These are phyloP conservation scores for Helenozyma baotianmanensis DNA, from an alignment of 805 yeast genomes.

Conservation along the genomic window DNA sequence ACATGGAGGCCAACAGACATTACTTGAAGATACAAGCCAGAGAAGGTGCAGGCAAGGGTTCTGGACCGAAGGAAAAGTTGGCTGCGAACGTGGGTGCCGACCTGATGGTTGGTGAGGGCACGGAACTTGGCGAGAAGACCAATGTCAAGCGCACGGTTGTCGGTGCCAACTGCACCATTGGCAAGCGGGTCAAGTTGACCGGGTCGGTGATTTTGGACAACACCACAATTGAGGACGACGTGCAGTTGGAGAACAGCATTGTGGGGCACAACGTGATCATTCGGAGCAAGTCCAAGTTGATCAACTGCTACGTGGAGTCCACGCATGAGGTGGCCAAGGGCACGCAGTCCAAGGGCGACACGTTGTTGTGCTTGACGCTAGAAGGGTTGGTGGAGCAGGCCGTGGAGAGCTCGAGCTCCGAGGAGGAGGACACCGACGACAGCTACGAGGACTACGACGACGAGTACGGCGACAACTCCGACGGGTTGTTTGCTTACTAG, in stretches of 20 bases:
- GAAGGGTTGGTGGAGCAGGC: slow-evolving; percentile 37
- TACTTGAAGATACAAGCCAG: slow-evolving; percentile 64
- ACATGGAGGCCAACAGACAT: slow-evolving; percentile 84
- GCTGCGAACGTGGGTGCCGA: slow-evolving; percentile 84
- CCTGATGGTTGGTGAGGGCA: slow-evolving; percentile 65
- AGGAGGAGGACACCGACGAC: slow-evolving; percentile 35
- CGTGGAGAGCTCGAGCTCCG: slow-evolving; percentile 38
- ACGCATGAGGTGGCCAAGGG: slow-evolving; percentile 62
- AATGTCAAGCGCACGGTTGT: slow-evolving; percentile 82
- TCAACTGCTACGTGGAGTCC: slow-evolving; percentile 84
- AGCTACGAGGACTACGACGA: slow-evolving; percentile 38
- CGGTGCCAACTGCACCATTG: slow-evolving; percentile 71
- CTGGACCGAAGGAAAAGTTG: slow-evolving; percentile 42
- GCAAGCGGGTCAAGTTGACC: slow-evolving; percentile 80
- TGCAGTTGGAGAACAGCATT: slow-evolving; percentile 77
- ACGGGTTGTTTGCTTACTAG: slow-evolving; percentile 44
- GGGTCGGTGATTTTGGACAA: slow-evolving; percentile 78
- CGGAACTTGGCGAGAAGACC: slow-evolving; percentile 75
- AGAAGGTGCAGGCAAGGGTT: slow-evolving; percentile 20
- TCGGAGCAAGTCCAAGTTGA: slow-evolving; percentile 58
- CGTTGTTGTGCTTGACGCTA: slow-evolving; percentile 41
- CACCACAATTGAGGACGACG: slow-evolving; percentile 75
- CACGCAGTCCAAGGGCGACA: slow-evolving; percentile 54
- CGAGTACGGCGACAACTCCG: slow-evolving; percentile 58
- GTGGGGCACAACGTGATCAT: slow-evolving; percentile 69